Percentiles rank a stretch among this genome's conserved stretches.
phyloP scores from a whole-genome alignment of 352 stramenopile species.

The Phytophthora lateralis region DNA sequence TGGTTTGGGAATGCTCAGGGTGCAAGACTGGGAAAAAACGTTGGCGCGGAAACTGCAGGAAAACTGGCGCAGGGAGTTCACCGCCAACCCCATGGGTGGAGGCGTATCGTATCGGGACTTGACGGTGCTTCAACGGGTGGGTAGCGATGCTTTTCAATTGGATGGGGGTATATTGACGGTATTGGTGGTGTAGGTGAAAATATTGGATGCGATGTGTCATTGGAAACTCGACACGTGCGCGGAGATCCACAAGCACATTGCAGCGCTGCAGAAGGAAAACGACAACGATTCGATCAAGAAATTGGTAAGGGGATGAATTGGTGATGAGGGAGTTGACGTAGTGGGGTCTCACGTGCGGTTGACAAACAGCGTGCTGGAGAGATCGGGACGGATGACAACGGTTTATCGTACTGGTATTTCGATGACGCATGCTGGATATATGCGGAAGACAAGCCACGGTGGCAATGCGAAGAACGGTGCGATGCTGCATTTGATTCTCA shows the following conservation, averaged over 20 bases:
- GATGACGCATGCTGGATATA: conserved; percentile 87
- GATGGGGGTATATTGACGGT: conserved; percentile 1
- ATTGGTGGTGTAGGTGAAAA: conserved; percentile 49
- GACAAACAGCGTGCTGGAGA: conserved; percentile 55
- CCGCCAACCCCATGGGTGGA: conserved; percentile 63
- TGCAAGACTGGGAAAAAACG: conserved; percentile 84
- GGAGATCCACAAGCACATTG: conserved; percentile 81
- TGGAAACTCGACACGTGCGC: conserved; percentile 82
- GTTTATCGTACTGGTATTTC: conserved; percentile 87
- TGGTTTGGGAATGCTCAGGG: conserved; percentile 40
- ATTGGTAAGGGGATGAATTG: conserved; percentile 48
- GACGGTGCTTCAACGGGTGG: conserved; percentile 61
- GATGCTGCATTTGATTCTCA: neutral
- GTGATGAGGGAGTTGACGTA: conserved; percentile 1
- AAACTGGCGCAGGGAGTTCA: conserved; percentile 77
- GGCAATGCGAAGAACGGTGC: conserved; percentile 57
- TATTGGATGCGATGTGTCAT: conserved; percentile 83
- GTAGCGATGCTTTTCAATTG: conserved; percentile 11
- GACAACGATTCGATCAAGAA: conserved; percentile 58
- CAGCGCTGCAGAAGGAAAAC: conserved; percentile 65
- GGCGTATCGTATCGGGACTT: conserved; percentile 61
- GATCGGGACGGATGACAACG: conserved; percentile 78
- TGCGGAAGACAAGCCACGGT: conserved; percentile 71
- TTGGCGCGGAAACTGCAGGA: conserved; percentile 77
- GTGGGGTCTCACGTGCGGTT: conserved; percentile 8